Conservation (phyloP, 352 stramenopile species). For the Globisporangium carolinianum region DNA sequence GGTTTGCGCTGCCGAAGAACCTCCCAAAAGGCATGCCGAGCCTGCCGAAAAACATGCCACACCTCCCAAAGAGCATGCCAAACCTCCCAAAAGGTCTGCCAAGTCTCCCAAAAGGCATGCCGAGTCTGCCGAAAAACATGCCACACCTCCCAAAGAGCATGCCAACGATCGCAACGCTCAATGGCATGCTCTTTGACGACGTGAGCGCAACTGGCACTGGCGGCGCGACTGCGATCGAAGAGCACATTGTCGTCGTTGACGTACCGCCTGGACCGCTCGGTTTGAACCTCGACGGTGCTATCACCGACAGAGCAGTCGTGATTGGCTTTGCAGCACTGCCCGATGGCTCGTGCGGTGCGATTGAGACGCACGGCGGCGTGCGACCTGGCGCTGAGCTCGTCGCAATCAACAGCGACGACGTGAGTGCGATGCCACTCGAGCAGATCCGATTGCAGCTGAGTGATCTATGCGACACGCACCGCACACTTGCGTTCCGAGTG, state of each 20-base stretch:
- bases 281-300: conserved; percentile 38
- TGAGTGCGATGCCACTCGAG: conserved; percentile 30
- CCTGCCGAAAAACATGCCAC: conserved; percentile 6
- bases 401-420: conserved; percentile 55
- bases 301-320: conserved; percentile 36
- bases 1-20: conserved; percentile 11
- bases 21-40: conserved; percentile 2
- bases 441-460: conserved; percentile 38
- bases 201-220: background rate
- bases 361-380: conserved; percentile 41
- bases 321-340: conserved; percentile 52
- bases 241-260: conserved; percentile 34
- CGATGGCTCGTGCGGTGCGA: conserved; percentile 32
- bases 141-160: conserved; percentile 3
- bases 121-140: conserved; percentile 4
- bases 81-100: background rate
- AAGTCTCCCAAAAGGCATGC: conserved; percentile 2
- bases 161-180: conserved; percentile 5
- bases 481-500: conserved; percentile 39
- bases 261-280: conserved; percentile 47
- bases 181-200: conserved; percentile 13
- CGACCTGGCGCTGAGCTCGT: conserved; percentile 38
- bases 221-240: conserved; percentile 1
- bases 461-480: conserved; percentile 20
- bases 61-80: conserved; percentile 2